Evolutionary conservation across 2,329 filamentous ascomycete species (phyloP).

Genomic region (Calonectria pseudoturangicola): DNA sequence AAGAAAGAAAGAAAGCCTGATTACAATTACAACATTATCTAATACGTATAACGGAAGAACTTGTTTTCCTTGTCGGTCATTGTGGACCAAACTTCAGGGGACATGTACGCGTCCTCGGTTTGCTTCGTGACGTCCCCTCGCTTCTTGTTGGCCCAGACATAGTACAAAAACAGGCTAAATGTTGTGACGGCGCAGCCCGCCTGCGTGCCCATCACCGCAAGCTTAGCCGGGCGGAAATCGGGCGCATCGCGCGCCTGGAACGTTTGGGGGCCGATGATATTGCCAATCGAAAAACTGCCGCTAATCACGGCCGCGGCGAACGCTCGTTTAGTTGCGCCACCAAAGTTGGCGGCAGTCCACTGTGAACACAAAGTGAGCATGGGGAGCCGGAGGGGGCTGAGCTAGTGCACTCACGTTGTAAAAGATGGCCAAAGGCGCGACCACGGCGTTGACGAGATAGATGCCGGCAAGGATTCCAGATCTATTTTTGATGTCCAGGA

Average conservation of each 20-base stretch:
- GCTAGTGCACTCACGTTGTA: constrained; percentile 62
- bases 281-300: constrained; percentile 71
- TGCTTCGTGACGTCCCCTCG: constrained; percentile 56
- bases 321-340: constrained; percentile 71
- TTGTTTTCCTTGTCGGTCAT: constrained; percentile 76
- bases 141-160: constrained; percentile 68
- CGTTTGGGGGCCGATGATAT: constrained; percentile 75
- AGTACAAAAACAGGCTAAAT: constrained; percentile 68
- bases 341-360: constrained; percentile 71
- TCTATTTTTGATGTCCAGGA: constrained; percentile 66
- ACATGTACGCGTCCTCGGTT: constrained; percentile 64
- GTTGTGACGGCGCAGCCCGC: constrained; percentile 65
- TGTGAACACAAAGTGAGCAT: constrained; percentile 39
- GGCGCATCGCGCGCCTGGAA: constrained; percentile 72
- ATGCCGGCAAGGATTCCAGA: constrained; percentile 69
- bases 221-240: constrained; percentile 71
- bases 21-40: constrained; percentile 32
- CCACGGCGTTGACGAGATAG: constrained; percentile 71
- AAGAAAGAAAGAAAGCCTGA: background rate
- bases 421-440: constrained; percentile 66
- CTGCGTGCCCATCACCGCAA: constrained; percentile 72
- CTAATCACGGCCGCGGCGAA: constrained; percentile 70
- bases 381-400: fast-evolving
- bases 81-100: constrained; percentile 66
- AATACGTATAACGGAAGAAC: constrained; percentile 72